A percentile compares a stretch with the other conserved stretches of the same genome.
Conservation (phyloP, 2,329 filamentous ascomycete species). For the Colletotrichum eleusines region DNA sequence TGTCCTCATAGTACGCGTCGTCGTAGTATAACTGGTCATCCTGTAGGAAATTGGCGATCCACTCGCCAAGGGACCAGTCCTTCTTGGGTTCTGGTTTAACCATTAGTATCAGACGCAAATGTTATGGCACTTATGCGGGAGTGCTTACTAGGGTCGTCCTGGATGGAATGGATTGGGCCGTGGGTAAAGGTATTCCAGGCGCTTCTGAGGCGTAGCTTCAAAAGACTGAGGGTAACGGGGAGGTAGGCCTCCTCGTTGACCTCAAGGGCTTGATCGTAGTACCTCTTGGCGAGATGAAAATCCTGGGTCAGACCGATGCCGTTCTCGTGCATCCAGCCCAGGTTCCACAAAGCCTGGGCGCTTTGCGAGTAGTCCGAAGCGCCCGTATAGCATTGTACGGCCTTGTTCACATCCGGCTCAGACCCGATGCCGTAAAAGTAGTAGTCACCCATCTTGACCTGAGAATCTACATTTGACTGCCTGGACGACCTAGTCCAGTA, state of each 20-base stretch:
- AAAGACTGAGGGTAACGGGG: conserved; percentile 87
- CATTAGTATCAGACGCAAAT: conserved; percentile 47
- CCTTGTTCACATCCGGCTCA: conserved; percentile 80
- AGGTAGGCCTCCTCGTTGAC: conserved; percentile 95
- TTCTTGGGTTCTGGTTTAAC: conserved; percentile 70
- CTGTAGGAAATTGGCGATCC: conserved; percentile 87
- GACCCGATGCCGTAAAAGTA: conserved; percentile 88
- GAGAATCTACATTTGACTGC: conserved; percentile 91
- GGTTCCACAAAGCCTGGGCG: conserved; percentile 95
- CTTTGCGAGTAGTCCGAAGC: conserved; percentile 93
- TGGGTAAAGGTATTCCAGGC: conserved; percentile 95
- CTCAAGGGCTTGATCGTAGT: conserved; percentile 92
- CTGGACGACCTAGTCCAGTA: conserved; percentile 97
- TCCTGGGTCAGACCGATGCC: conserved; percentile 93
- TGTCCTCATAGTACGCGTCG: conserved; percentile 66
- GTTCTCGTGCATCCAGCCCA: conserved; percentile 99
- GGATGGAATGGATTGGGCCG: conserved; percentile 92
- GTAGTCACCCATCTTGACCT: conserved; percentile 99
- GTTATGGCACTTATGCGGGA: neutral
- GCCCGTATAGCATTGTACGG: conserved; percentile 90
- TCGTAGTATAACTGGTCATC: conserved; percentile 75
- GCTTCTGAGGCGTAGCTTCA: conserved; percentile 86
- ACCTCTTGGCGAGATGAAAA: conserved; percentile 95
- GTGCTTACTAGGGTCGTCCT: conserved; percentile 83
- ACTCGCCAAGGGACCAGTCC: conserved; percentile 84